Base-by-base conservation (phyloP, 345 rosid species). In the Eucalyptus microcorys region DNA sequence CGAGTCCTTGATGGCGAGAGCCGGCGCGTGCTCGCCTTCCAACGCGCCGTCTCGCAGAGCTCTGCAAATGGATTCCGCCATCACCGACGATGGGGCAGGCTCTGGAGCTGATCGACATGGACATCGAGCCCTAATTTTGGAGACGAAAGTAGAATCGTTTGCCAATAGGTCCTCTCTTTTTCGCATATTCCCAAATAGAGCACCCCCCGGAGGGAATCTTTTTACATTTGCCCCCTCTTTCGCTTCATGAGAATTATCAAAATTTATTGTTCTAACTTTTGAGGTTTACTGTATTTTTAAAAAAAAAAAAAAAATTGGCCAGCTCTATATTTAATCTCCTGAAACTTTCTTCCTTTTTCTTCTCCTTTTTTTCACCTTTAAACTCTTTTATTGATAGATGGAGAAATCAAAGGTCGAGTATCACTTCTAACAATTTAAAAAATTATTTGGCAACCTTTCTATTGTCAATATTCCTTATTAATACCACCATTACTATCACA, bases 61-160 rank as follows among this genome's bases (percentile, higher is more conserved):
- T 92, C 97, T 93, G 93, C 97, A 96, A 50, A 95, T 88, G 49
- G 96, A 91, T 45, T 95, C 97, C 91, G 99, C 97, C 99, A 97
- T 96, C 98, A 97, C 94, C 49, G 91, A 48, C 6, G 27, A 11
- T 10, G 83, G 71, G 88, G 42, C 86, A 14, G 22, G 57, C n/a
- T n/a, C 71, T 22, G 24, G 34, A 88, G 14, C 57, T 13, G 40
- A 45, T 49, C 24, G 87, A 15, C 49, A 37, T 14, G 40, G 76
- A n/a, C 76, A 64, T n/a, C 76, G 10, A 91, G 59, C 92, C 93
- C 94, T 90, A 92, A 87, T 30, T 87, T 27, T 14, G 48, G 43
- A 22, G 55, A 32, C 24, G 57, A 55, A 57, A 53, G 43, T 8
- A 50, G 61, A 30, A 81, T 64, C 42, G 66, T 85, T 80, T 66